Evolutionary conservation across 768 basidiomycete species (phyloP), one percentile per base, ranked within the genome.

Genomic region (Naganishia onofrii): DNA sequence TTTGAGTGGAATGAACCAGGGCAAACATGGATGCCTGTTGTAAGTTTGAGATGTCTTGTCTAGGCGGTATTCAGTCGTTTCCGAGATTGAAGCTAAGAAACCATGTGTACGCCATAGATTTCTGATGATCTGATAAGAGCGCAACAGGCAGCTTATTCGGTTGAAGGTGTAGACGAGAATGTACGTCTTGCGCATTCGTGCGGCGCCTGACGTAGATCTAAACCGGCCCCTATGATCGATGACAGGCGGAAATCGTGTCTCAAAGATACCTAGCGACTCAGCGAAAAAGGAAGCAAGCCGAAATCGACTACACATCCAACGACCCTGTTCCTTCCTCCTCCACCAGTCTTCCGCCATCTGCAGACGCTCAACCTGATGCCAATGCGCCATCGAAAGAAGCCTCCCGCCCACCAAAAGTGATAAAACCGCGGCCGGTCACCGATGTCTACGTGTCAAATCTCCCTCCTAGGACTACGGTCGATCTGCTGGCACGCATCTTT

Each of bases 101-200:
- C 32, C 38, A 34, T 68, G 36, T 34, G 17, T 38, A 51, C 56
- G 21, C 42, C 9, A 29, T 21, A 68, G 69, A 58, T 68, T 32
- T 70, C 52, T 73, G 92, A 95, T 72, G 92, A 94, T 66, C 83
- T 91, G 15, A 74, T 95, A 69, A 88, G 88, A 77, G 88, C 88
- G 28, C 95, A 99, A 79, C 96, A 98, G 83, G 93, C 92, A 0
- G 94, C 93, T 0, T 99, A 99, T 81, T 89, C 92, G 0, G 84
- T 99, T 1, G 85, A 84, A 17, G 96, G 95, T 12, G 93, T 99
- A 28, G 95, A 99, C 78, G 96, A 98, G 84, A 86, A 88, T 83
- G 94, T 92, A 79, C 78, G 88, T 82, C n/a, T n/a, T n/a, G 60
- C 31, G 15, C 10, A 38, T 19, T 54, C 32, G 5, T 32, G 23